Base-by-base conservation (phyloP, 2,329 filamentous ascomycete species). In the Cladophialophora yegresii region DNA sequence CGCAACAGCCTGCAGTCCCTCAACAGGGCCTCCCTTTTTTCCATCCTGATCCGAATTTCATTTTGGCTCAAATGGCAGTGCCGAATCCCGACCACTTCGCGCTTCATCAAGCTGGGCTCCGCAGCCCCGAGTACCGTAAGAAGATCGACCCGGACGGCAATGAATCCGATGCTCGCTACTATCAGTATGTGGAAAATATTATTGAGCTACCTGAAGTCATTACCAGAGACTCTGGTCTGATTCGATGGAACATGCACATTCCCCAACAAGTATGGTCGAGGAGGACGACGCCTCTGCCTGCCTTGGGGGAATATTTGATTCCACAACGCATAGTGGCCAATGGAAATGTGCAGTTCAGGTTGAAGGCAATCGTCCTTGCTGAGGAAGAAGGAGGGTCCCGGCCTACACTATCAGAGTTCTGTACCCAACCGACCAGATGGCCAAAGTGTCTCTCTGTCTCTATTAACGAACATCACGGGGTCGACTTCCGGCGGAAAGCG, bases 371-470 rank as follows among this genome's bases (percentile, higher is more conserved):
- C 36, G 16, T 45, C 23, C 13, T 54, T 26, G 70, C 63, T 3
- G 57, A 36, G 9, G 43, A 30, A 4, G n/a, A 8, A 12, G 23
- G 10, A 5, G 7, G 23, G 45, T 5, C 30, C 7, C 20, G 20
- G 4, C 23, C 32, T 2, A 36, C 53, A 9, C 30, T 51, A 7
- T 58, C 62, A 33, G 62, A 62, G 3, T 65, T 63, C 26, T 80
- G 84, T 5, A 79, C 82, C 1, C 75, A 80, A n/a, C 84, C 89
- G 36, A 89, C 84, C 5, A 73, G 76, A 23, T 97, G 92, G 92
- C 91, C 92, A 0, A 80, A 83, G 40, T 83, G 85, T 57, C 80
- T 92, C 0, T 91, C 88, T 66, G 81, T 93, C 65, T 80, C 83
- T 16, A 75, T 96, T 65, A 96, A 96, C 70, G 80, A 76, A 0